These are phyloP conservation scores for Irpex sp. DNA, from an alignment of 1,284 basidiomycete species.

Conservation along the genomic window DNA sequence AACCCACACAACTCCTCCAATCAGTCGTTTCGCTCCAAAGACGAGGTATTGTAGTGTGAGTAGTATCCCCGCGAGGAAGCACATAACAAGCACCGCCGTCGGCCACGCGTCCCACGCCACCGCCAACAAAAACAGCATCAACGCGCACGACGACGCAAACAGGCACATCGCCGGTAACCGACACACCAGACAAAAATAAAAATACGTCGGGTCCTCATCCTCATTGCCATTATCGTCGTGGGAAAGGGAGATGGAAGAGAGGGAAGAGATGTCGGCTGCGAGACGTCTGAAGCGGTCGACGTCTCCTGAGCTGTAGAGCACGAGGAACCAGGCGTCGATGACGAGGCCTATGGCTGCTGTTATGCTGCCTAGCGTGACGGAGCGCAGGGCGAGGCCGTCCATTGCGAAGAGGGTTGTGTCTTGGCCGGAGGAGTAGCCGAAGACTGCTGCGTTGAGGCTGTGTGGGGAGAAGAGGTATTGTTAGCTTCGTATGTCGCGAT, in stretches of 20 bases:
- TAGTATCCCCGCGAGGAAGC: slow-evolving; percentile 50
- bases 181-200: slow-evolving; percentile 31
- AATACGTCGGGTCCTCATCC: slow-evolving; percentile 29
- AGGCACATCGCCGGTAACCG: slow-evolving; percentile 28
- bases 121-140: slow-evolving; percentile 55
- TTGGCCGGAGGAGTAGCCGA: slow-evolving; percentile 49
- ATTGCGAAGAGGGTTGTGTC: slow-evolving; percentile 41
- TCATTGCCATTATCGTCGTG: not conserved
- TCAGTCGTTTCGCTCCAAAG: slow-evolving; percentile 42
- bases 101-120: slow-evolving; percentile 65
- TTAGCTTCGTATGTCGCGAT: no score
- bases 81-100: slow-evolving; percentile 52
- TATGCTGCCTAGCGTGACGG: slow-evolving; percentile 53
- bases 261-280: slow-evolving; percentile 42
- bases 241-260: not conserved
- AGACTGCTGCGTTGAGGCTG: slow-evolving; percentile 40
- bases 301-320: slow-evolving; percentile 48
- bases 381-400: slow-evolving; percentile 37
- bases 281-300: slow-evolving; percentile 35
- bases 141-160: slow-evolving; percentile 26
- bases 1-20: slow-evolving; percentile 19
- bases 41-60: slow-evolving; percentile 63
- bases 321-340: slow-evolving; percentile 58
- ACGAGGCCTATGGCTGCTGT: slow-evolving; percentile 60
- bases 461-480: no score